phyloP scores from a whole-genome alignment of 2,329 filamentous ascomycete species.

The Claviceps digitariae region DNA sequence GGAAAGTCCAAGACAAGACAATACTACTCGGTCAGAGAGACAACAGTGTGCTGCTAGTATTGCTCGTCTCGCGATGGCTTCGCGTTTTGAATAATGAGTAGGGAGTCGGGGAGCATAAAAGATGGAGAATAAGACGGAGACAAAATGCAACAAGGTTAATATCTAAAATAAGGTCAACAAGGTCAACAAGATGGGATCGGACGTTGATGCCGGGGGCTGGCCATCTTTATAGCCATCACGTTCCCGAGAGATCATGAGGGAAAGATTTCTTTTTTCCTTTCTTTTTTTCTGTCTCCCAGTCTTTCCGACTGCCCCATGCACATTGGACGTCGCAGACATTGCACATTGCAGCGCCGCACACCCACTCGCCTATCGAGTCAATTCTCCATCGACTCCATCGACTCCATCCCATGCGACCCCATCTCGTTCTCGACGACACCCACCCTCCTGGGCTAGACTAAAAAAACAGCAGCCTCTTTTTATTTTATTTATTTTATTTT shows the following conservation, averaged over 20 bases:
- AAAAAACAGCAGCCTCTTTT: neutral
- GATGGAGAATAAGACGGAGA: neutral
- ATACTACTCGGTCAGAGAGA: neutral
- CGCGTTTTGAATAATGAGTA: too few species aligned
- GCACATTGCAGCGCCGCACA: neutral
- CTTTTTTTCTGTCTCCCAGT: neutral
- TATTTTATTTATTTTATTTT: too few species aligned
- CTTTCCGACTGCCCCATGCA: neutral
- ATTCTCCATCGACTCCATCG: neutral
- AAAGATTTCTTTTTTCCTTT: neutral
- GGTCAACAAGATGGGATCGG: neutral
- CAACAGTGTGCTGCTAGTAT: neutral
- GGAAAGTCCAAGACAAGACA: neutral
- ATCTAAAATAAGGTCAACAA: neutral
- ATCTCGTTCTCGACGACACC: neutral
- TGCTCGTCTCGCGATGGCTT: neutral
- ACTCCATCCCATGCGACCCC: neutral
- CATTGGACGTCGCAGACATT: too few species aligned
- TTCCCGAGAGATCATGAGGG: neutral
- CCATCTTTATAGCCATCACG: constrained; percentile 2
- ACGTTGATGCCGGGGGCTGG: neutral
- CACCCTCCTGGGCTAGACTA: neutral
- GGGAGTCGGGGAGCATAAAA: neutral
- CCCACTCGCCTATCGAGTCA: neutral
- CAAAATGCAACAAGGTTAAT: neutral